Base-by-base conservation (phyloP, 2,329 filamentous ascomycete genomes). In the Sphaerostilbella broomeana region DNA sequence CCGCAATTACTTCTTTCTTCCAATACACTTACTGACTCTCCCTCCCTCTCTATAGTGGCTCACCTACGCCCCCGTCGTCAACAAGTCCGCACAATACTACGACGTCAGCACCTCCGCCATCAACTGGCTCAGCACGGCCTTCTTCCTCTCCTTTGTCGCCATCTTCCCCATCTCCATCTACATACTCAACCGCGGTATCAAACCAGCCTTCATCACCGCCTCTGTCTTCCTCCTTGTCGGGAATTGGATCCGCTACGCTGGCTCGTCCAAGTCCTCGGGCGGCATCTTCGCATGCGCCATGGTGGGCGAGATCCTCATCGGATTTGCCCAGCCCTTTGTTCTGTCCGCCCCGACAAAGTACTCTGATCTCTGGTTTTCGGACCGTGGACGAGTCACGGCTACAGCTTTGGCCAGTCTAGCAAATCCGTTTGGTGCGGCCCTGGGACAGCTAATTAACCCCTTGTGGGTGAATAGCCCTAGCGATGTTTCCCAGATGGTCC, bases 331-430 rank as follows among this genome's bases (percentile, higher is more conserved):
- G 58, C 89, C 92, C 0, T 97, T 97, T 59, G 86, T 94, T 10
- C 76, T 97, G 8, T 80, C 84, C 6, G 87, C 90, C 0, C 90
- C 92, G 1, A 90, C 92, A 0, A 73, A 86, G 46, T 98, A 94
- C 63, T 92, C 86, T 39, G 89, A 95, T 58, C 68, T 95, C 44
- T 97, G 92, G 92, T 97, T 97, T 64, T 89, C 86, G 2, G 81
- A 84, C 52, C 68, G 71, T 9, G 90, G 89, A 6, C 78, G 92
- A 39, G 85, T 95, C 10, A 82, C 84, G 38, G 90, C 90, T 13
- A 97, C 90, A 1, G 92, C 90, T 1, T 55, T 95, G 24, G 81
- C 83, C 16, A 89, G 81, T 44, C 65, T 97, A 42, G 86, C 90
- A 4, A 97, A 95, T 60, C 90, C 90, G 0, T 74, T 97, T 36